These are phyloP conservation scores for Esteya vermicola DNA, from an alignment of 2,329 filamentous ascomycete species.

Conservation along the genomic window DNA sequence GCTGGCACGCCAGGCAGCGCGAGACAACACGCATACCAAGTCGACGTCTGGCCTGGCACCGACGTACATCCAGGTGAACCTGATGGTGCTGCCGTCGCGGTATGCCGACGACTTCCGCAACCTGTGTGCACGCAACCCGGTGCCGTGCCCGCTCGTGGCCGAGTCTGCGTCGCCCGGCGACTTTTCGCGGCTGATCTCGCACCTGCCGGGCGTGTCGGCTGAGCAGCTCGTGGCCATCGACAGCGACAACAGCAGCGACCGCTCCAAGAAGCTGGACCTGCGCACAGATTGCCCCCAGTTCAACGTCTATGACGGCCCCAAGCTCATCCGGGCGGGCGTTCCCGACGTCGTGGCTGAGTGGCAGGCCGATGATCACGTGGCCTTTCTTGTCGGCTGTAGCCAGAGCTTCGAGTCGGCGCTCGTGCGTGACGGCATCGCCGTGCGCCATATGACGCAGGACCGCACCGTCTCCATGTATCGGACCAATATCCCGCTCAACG, in stretches of 20 bases:
- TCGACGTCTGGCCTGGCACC: slow-evolving; percentile 39
- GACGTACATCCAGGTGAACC: slow-evolving; percentile 43
- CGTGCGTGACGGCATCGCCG: slow-evolving; percentile 29
- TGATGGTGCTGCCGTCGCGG: slow-evolving; percentile 40
- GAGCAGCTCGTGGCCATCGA: slow-evolving; percentile 15
- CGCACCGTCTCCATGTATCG: slow-evolving; percentile 49
- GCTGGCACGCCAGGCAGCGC: not conserved
- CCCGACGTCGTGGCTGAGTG: slow-evolving; percentile 34
- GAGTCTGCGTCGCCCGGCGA: slow-evolving; percentile 30
- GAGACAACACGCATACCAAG: not conserved
- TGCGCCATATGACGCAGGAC: slow-evolving; percentile 31
- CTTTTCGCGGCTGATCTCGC: slow-evolving; percentile 12
- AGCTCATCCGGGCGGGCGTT: slow-evolving; percentile 27
- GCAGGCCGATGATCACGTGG: slow-evolving; percentile 39
- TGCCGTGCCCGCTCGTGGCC: slow-evolving; percentile 45
- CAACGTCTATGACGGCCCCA: slow-evolving; percentile 39
- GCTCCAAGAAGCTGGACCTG: slow-evolving; percentile 42
- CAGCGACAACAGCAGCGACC: too few species aligned
- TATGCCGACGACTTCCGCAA: slow-evolving; percentile 44
- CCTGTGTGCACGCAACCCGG: slow-evolving; percentile 46
- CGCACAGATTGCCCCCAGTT: slow-evolving; percentile 43
- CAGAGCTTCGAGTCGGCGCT: slow-evolving; percentile 50
- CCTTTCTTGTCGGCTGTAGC: slow-evolving; percentile 49
- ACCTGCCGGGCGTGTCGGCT: slow-evolving; percentile 7
- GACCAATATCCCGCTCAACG: slow-evolving; percentile 37